These are phyloP conservation scores for Aspergillus bombycis DNA, from an alignment of 2,329 filamentous ascomycete species.

Conservation along the genomic window DNA sequence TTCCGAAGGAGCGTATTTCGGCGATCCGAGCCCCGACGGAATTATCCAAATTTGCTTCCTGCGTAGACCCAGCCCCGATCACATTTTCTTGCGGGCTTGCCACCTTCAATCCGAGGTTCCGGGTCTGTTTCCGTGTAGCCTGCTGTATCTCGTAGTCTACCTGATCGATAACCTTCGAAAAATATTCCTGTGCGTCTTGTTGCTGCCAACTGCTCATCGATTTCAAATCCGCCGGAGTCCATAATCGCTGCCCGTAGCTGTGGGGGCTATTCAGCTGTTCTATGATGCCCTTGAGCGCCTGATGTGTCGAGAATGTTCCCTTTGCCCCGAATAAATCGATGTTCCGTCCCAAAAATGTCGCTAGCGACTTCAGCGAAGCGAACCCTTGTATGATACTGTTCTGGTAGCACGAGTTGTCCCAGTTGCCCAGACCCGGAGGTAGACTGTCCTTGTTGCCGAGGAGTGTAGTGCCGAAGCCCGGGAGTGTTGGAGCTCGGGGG, in stretches of 20 bases:
- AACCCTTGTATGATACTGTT: conserved; percentile 91
- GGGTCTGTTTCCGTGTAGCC: conserved; percentile 49
- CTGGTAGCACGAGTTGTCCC: conserved; percentile 96
- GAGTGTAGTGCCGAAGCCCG: conserved; percentile 54
- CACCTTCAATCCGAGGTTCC: conserved; percentile 47
- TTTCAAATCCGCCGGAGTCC: conserved; percentile 80
- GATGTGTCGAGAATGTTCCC: conserved; percentile 50
- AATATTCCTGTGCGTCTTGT: conserved; percentile 98
- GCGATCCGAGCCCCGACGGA: conserved; percentile 17
- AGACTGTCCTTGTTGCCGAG: conserved; percentile 38
- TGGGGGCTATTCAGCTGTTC: conserved; percentile 68
- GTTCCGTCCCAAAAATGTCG: conserved; percentile 63
- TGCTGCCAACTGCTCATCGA: conserved; percentile 95
- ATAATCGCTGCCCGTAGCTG: conserved; percentile 76
- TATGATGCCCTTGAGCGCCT: conserved; percentile 67
- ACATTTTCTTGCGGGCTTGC: conserved; percentile 39
- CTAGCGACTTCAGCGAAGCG: conserved; percentile 72
- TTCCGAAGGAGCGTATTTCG: conserved; percentile 52
- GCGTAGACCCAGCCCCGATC: conserved; percentile 25
- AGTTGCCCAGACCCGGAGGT: conserved; percentile 76
- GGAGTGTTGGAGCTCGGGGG: conserved; percentile 58
- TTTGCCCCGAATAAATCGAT: conserved; percentile 40
- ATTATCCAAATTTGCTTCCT: conserved; percentile 18
- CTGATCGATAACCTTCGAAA: conserved; percentile 83
- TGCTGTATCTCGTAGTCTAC: conserved; percentile 75